Percentiles rank a stretch among this genome's conserved stretches.
These are phyloP conservation scores for Phytophthora hibernalis DNA, from an alignment of 352 stramenopile genomes.

Conservation along the genomic window DNA sequence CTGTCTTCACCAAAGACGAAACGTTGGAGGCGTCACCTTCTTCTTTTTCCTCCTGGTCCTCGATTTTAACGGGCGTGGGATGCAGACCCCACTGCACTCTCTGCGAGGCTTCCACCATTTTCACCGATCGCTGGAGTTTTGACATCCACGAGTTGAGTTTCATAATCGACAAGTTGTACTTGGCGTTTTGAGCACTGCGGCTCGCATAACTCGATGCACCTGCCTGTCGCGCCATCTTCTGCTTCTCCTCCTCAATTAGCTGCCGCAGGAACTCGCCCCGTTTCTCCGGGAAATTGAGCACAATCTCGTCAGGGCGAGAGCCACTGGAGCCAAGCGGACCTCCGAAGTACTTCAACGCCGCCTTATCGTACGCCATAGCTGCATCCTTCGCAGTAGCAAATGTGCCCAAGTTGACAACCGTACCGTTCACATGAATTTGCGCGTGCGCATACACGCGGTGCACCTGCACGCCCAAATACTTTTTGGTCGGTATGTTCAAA, in stretches of 20 bases:
- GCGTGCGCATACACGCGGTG: conserved; percentile 79
- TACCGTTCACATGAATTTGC: conserved; percentile 82
- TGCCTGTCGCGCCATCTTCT: conserved; percentile 46
- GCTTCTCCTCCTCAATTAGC: conserved; percentile 68
- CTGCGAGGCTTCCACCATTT: conserved; percentile 80
- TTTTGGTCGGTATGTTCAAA: conserved; percentile 38
- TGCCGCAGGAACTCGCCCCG: conserved; percentile 65
- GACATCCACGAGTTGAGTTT: conserved; percentile 81
- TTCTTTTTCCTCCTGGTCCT: conserved; percentile 40
- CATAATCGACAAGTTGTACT: conserved; percentile 81
- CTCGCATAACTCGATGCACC: conserved; percentile 45
- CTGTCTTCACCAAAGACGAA: conserved; percentile 46
- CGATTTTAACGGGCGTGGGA: conserved; percentile 21
- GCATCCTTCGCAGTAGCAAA: conserved; percentile 76
- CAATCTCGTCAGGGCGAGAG: conserved; percentile 54
- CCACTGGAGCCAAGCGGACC: conserved; percentile 49
- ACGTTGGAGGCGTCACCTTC: conserved; percentile 17
- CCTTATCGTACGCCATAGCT: conserved; percentile 84
- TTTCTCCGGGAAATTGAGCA: conserved; percentile 81
- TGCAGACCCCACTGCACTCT: conserved; percentile 70
- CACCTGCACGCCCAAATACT: conserved; percentile 78
- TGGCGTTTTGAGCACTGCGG: conserved; percentile 68
- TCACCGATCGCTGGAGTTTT: conserved; percentile 74
- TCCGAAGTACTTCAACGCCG: conserved; percentile 78
- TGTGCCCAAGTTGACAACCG: conserved; percentile 78